Conservation (phyloP, 1,284 basidiomycete genomes). For the Paramarasmius palmivorus region DNA sequence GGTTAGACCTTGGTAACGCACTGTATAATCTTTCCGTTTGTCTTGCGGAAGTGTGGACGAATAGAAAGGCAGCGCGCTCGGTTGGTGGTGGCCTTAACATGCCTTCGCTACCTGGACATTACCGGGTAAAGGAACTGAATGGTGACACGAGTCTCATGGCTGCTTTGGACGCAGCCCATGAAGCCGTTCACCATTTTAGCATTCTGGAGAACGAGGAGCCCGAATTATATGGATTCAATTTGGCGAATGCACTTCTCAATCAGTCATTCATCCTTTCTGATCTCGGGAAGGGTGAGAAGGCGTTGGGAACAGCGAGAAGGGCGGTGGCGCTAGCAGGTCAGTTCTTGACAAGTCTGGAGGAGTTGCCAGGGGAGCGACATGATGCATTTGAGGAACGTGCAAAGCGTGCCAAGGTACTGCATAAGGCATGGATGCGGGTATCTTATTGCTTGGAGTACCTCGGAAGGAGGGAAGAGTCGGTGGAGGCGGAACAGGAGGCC, state of each 20-base stretch:
- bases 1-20: constrained; percentile 13
- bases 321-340: constrained; percentile 11
- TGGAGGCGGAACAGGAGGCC: constrained; percentile 12
- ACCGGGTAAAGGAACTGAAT: neutral
- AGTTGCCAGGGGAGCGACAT: neutral
- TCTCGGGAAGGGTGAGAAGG: constrained; percentile 7
- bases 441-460: constrained; percentile 12
- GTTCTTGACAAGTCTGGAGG: neutral
- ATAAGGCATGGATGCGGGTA: constrained; percentile 13
- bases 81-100: neutral
- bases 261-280: constrained; percentile 14
- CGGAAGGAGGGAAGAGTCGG: constrained; percentile 9
- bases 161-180: constrained; percentile 11
- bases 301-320: constrained; percentile 8
- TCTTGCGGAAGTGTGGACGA: constrained; percentile 7
- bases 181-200: constrained; percentile 15
- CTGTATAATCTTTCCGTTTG: constrained; percentile 14
- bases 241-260: constrained; percentile 14
- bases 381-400: constrained; percentile 4
- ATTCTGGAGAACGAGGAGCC: constrained; percentile 13
- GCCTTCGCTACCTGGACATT: too few relatives aligned
- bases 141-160: neutral
- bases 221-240: constrained; percentile 11
- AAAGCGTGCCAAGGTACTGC: constrained; percentile 8
- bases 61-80: neutral